Evolutionary conservation across 139 green algal species (phyloP).

Genomic region (Picochlorum sp.): DNA sequence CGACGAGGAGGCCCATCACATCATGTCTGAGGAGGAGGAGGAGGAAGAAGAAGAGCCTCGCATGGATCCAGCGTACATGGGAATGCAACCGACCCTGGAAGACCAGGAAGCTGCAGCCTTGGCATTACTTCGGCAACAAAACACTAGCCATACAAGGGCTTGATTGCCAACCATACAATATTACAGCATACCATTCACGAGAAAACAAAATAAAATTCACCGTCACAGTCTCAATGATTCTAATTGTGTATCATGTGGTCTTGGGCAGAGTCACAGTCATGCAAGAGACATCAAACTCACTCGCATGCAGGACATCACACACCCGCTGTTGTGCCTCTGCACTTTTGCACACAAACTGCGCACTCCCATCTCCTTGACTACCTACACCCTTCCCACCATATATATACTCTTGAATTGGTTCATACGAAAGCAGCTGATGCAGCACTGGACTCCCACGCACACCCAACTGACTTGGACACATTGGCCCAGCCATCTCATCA

Average conservation of each 20-base stretch:
- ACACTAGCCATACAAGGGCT: no score
- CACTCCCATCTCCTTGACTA: conserved; percentile 60
- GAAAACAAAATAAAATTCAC: no score
- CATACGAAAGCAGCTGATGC: conserved; percentile 43
- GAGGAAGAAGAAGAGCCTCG: background rate
- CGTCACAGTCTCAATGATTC: no score
- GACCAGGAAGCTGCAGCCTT: background rate
- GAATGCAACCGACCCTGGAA: background rate
- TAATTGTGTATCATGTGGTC: background rate
- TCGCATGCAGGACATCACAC: conserved; percentile 18
- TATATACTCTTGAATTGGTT: conserved; percentile 36
- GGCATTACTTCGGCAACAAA: no score
- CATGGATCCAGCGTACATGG: background rate
- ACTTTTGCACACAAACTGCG: conserved; percentile 54
- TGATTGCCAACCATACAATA: no score
- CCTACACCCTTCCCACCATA: conserved; percentile 67
- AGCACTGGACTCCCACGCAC: conserved; percentile 36
- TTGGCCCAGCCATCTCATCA: conserved; percentile 33
- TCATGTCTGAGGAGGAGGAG: background rate
- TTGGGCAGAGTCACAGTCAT: background rate
- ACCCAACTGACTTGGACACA: conserved; percentile 54
- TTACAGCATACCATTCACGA: no score
- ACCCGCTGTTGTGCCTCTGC: conserved; percentile 31
- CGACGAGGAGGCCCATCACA: background rate
- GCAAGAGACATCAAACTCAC: background rate